Percentiles rank a stretch among this genome's conserved stretches.
phyloP scores from a whole-genome alignment of 257 asterid genomes.

The Solanum gandarillasii region DNA sequence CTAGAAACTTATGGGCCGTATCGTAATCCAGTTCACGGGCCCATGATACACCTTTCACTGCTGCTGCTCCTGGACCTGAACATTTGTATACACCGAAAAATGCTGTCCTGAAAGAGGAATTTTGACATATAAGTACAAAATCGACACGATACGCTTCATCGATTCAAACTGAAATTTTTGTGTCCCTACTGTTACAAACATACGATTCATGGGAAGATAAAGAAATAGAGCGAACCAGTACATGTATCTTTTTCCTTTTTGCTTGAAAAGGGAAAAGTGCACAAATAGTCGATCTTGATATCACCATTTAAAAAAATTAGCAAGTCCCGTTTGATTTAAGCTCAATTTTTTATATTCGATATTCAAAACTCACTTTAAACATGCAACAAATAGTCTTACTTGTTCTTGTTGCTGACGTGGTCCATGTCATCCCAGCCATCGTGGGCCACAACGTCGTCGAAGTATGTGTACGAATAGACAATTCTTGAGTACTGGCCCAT shows the following conservation, averaged over 20 bases:
- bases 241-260: neutral
- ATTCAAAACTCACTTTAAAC: neutral
- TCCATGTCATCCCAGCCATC: conserved; percentile 98
- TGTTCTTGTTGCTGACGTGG: conserved; percentile 67
- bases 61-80: conserved; percentile 33
- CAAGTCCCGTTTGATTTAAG: neutral
- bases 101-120: conserved; percentile 19
- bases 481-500: conserved; percentile 87
- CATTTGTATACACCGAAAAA: conserved; percentile 37
- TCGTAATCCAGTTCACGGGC: conserved; percentile 34
- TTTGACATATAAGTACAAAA: neutral
- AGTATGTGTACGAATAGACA: conserved; percentile 58
- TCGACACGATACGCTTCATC: neutral
- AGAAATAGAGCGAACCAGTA: neutral
- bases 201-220: neutral
- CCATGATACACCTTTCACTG: conserved; percentile 54
- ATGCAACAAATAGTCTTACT: conserved; percentile 15
- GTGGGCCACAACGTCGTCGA: conserved; percentile 66
- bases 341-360: neutral
- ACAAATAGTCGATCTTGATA: neutral
- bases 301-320: neutral
- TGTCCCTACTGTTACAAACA: neutral
- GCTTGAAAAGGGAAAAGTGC: neutral
- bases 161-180: neutral
- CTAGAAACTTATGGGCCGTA: conserved; percentile 40